phyloP scores from a whole-genome alignment of 192 early-diverging fungal genomes.

The Spizellomyces sp. region DNA sequence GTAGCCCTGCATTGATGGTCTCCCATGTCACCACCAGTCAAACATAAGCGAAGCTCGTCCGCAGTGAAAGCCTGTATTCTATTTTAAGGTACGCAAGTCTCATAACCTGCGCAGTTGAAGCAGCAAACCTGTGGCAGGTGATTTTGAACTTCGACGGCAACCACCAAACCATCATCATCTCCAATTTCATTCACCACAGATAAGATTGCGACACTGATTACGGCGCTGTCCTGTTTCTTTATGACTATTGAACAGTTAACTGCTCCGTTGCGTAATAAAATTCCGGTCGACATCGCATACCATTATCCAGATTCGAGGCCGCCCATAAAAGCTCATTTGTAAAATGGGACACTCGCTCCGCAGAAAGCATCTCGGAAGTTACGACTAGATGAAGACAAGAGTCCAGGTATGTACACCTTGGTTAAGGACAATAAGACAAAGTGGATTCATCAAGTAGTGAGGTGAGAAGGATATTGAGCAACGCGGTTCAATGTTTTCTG shows the following conservation, averaged over 20 bases:
- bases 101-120: not conserved
- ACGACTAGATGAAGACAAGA: constrained; percentile 22
- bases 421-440: constrained; percentile 4
- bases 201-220: constrained; percentile 52
- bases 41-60: constrained; percentile 3
- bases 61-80: constrained; percentile 34
- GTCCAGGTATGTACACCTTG: constrained; percentile 8
- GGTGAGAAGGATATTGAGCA: not conserved
- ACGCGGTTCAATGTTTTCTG: constrained; percentile 47
- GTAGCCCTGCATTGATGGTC: constrained; percentile 17
- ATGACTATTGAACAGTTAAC: not conserved
- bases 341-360: constrained; percentile 1
- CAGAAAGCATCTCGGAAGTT: not conserved
- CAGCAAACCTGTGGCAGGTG: constrained; percentile 56
- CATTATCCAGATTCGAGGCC: not conserved
- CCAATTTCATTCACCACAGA: constrained; percentile 61
- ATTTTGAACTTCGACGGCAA: constrained; percentile 58
- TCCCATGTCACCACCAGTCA: constrained; percentile 47
- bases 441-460: not conserved
- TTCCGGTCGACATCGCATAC: not conserved
- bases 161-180: constrained; percentile 55
- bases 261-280: not conserved
- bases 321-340: constrained; percentile 6
- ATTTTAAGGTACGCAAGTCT: not conserved
- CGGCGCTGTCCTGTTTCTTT: not conserved